Evolutionary conservation across 2,329 filamentous ascomycete species (phyloP).

Genomic region (Beauveria sp.): DNA sequence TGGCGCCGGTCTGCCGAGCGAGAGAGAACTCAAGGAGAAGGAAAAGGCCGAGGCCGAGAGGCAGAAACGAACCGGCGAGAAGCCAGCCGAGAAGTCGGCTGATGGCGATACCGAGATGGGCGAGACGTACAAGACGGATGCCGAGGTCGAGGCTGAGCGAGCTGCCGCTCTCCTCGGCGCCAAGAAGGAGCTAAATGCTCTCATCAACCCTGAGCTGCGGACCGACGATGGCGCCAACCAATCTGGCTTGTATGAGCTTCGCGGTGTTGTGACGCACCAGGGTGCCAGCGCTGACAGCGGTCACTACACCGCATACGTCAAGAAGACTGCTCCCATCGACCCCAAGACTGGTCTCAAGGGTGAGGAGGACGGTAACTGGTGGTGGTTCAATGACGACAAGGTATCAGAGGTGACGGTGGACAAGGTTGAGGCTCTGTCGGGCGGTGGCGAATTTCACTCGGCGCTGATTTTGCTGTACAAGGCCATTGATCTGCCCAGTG

Average conservation of each 20-base stretch:
- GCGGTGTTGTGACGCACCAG: conserved; percentile 92
- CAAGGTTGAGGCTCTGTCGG: conserved; percentile 82
- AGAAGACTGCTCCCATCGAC: conserved; percentile 72
- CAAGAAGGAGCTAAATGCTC: conserved; percentile 78
- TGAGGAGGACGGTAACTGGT: conserved; percentile 91
- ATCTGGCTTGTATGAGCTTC: conserved; percentile 89
- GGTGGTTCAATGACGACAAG: conserved; percentile 99
- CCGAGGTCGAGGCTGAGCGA: conserved; percentile 81
- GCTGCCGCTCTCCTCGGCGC: conserved; percentile 65
- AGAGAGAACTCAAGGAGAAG: conserved; percentile 44
- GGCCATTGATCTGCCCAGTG: conserved; percentile 59
- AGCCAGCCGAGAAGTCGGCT: conserved; percentile 23
- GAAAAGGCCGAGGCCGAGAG: conserved; percentile 41
- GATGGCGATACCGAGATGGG: conserved; percentile 70
- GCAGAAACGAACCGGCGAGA: conserved; percentile 33
- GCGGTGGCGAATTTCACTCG: conserved; percentile 81
- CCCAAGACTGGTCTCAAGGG: conserved; percentile 67
- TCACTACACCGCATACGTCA: conserved; percentile 96
- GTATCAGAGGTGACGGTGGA: conserved; percentile 86
- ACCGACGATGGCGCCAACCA: conserved; percentile 81
- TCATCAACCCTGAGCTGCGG: conserved; percentile 68
- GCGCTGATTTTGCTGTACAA: conserved; percentile 74
- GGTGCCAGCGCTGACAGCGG: conserved; percentile 94
- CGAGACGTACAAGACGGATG: conserved; percentile 83
- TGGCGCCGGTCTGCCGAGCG: conserved; percentile 40